Evolutionary conservation across 805 yeast species (phyloP), one percentile per base, ranked within the genome.

Genomic region (Schwanniomyces polymorphus): DNA sequence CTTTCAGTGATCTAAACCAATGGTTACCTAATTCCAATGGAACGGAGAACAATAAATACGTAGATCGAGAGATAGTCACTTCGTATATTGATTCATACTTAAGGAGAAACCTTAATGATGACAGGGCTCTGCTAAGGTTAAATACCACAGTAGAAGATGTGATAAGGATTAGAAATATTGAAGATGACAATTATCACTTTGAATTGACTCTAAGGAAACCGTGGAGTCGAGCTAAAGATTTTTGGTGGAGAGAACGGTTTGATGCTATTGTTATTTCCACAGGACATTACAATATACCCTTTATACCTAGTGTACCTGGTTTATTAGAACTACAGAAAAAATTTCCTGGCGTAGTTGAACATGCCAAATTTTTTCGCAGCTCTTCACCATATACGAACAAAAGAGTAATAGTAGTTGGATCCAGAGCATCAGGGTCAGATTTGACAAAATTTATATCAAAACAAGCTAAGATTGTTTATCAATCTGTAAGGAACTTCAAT

Each of bases 231-330:
- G 51, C 52, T 1, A 11, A 57, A 2, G 78, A 73, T 27, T 38
- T 53, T 8, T 75, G 79, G 79, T 64, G 53, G 49, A 68, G 61
- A 42, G 61, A 65, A 38, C 57, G 50, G 10, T 76, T 63, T 48
- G 80, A 77, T 56, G 60, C 71, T 18, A 68, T 77, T 16, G 61
- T 76, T 17, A 65, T 77, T 14, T 76, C 80, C 7, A 68, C 70
- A 14, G 82, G 82, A 17, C 81, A 77, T 57, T 77, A 76, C 55
- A 76, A 74, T 47, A 57, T 70, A 4, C 81, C 82, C 1, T 72
- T 51, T 46, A 68, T 77, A 39, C 81, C 81, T 6, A 58, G 61
- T 5, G 74, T 74, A 5, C 58, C 62, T 4, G 82, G 81, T 0
- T 57, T 76, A 33, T 50, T 52, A 14, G 60, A 63, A n/a, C 61